phyloP scores from a whole-genome alignment of 768 basidiomycete genomes.

The Lactarius tabidus region DNA sequence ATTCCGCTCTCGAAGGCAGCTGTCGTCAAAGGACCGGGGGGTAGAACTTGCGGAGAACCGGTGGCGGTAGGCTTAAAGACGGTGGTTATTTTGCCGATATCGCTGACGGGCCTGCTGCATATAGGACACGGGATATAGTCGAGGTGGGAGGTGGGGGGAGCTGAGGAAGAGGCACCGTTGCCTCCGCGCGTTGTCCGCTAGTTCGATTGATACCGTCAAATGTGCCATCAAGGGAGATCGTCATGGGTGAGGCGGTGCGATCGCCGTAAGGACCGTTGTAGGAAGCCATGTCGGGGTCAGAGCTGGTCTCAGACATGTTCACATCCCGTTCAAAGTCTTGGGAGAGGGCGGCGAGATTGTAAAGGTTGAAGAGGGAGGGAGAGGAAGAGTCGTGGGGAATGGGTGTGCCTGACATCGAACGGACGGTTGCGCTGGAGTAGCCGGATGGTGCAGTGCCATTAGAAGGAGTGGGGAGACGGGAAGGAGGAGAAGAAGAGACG shows the following conservation, averaged over 20 bases:
- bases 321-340: slow-evolving; percentile 20
- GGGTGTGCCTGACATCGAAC: slow-evolving; percentile 20
- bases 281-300: slow-evolving; percentile 9
- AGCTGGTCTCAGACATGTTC: slow-evolving; percentile 16
- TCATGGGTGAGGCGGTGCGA: slow-evolving; percentile 22
- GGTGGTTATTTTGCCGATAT: slow-evolving; percentile 11
- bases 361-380: slow-evolving; percentile 18
- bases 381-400: slow-evolving; percentile 15
- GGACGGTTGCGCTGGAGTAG: slow-evolving; percentile 14
- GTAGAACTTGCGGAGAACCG: slow-evolving; percentile 30
- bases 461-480: not conserved
- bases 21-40: slow-evolving; percentile 46
- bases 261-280: slow-evolving; percentile 10
- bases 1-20: slow-evolving; percentile 53
- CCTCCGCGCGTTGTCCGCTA: slow-evolving; percentile 3
- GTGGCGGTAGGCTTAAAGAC: slow-evolving; percentile 4
- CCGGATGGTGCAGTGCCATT: slow-evolving; percentile 9
- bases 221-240: slow-evolving; percentile 24
- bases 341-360: slow-evolving; percentile 8
- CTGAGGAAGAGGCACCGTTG: slow-evolving; percentile 18
- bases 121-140: slow-evolving; percentile 21
- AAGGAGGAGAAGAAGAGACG: slow-evolving; percentile 4
- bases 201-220: slow-evolving; percentile 5
- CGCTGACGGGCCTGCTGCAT: slow-evolving; percentile 22
- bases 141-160: slow-evolving; percentile 25